Percentiles rank a stretch among this genome's conserved stretches.
Conservation (phyloP, 495 filamentous ascomycete genomes). For the Penicillium malachiteum region DNA sequence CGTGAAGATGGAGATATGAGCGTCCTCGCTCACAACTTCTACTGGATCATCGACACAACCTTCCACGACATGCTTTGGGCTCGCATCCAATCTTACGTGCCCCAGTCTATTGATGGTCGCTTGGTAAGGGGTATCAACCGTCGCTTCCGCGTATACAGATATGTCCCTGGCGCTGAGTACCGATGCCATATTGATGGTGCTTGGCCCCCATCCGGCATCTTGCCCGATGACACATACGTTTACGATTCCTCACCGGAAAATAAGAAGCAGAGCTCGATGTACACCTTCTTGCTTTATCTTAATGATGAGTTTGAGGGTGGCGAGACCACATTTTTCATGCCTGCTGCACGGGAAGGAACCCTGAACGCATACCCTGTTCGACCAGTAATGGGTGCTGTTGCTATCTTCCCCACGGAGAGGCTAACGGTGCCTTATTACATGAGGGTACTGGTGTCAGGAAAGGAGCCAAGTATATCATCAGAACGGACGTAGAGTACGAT, state of each 20-base stretch:
- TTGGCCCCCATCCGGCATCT: slow-evolving; percentile 40
- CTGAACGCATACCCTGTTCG: slow-evolving; percentile 40
- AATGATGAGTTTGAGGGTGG: slow-evolving; percentile 45
- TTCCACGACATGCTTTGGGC: slow-evolving; percentile 43
- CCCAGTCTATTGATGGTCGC: slow-evolving; percentile 31
- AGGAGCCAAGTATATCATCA: slow-evolving; percentile 42
- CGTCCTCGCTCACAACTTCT: slow-evolving; percentile 44
- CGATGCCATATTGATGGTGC: slow-evolving; percentile 41
- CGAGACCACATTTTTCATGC: slow-evolving; percentile 42
- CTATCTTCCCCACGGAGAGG: slow-evolving; percentile 39
- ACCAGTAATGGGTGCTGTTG: slow-evolving; percentile 43
- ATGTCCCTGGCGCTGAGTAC: slow-evolving; percentile 41
- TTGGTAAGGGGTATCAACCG: slow-evolving; percentile 36
- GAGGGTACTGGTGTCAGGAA: slow-evolving; percentile 39
- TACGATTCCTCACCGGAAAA: slow-evolving; percentile 39
- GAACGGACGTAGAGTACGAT: slow-evolving; percentile 42
- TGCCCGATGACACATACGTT: slow-evolving; percentile 34
- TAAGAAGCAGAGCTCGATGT: slow-evolving; percentile 40
- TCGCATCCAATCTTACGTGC: slow-evolving; percentile 33
- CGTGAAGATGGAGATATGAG: slow-evolving; percentile 40
- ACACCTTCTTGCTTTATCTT: slow-evolving; percentile 40
- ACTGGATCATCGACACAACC: slow-evolving; percentile 38
- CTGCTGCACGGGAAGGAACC: slow-evolving; percentile 33
- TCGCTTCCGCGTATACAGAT: slow-evolving; percentile 41
- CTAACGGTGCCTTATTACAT: slow-evolving; percentile 39